Evolutionary conservation across 2,329 filamentous ascomycete genomes (phyloP), one percentile per base, ranked within the genome.

Genomic region (Chrysosporium queenslandicum): DNA sequence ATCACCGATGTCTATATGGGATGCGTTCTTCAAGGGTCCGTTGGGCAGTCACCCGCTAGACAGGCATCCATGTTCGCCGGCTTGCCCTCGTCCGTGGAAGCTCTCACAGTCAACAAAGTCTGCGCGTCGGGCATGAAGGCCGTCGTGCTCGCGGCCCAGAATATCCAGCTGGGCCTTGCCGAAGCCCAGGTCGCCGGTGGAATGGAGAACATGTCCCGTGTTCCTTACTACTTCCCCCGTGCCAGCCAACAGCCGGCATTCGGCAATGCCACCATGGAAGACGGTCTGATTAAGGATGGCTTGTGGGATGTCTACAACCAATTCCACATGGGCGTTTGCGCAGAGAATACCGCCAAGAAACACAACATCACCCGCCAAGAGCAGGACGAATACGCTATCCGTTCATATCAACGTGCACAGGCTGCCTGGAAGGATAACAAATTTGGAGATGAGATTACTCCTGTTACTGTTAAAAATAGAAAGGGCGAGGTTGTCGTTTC

Each of bases 1-100:
- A 87, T 97, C 63, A 86, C 84, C 58, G 86, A 94, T 70, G 88
- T 97, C 14, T 97, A 97, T 74, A 94, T 97, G 87, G 92, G 92
- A 66, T 94, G 96, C 64, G 92, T 97, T 8, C 78, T 97, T 37
- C 84, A 89, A 68, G 91, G 78, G 41, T 80, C 79, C 16, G 79
- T 92, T 4, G 92, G 92, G 42, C 92, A 98, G 72, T 81, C 92
- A 0, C 92, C 92, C 1, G 91, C 92, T 20, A 82, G 92, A 46
- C 92, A 98, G 73, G 92, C 92, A 9, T 75, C 81, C 58, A 85
- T 97, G 55, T 91, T 94, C 64, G 88, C 92, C 3, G 90, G 90
- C 1, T 80, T 97, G 3, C 78, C 88, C 8, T 74, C 82, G n/a
- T 81, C 77, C 5, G 79, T 94, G 53, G 92, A 98, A 72, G 86